Percentiles rank a stretch among this genome's conserved stretches.
Conservation (phyloP, 176 grass and related monocot genomes). For the Leersia perrieri region DNA sequence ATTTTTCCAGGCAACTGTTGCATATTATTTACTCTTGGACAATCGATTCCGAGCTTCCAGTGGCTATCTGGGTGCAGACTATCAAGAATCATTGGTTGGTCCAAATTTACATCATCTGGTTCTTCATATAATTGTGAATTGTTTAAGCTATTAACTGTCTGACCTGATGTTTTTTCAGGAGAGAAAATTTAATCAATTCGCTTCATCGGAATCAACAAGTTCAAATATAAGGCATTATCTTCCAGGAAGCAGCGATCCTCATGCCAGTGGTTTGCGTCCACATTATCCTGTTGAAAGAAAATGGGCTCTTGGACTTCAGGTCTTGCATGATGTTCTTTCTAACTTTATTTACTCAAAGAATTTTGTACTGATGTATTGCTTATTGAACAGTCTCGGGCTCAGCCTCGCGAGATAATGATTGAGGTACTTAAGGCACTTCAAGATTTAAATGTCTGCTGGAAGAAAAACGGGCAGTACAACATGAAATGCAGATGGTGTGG, state of each 20-base stretch:
- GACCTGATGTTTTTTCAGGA: constrained; percentile 35
- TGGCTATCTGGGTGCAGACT: constrained; percentile 85
- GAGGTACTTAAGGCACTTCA: constrained; percentile 89
- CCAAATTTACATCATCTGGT: background rate
- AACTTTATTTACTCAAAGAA: constrained; percentile 11
- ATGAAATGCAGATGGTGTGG: constrained; percentile 85
- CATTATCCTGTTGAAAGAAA: constrained; percentile 72
- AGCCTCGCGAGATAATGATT: constrained; percentile 91
- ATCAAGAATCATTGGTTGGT: constrained; percentile 76
- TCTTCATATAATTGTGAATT: constrained; percentile 12
- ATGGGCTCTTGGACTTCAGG: constrained; percentile 99
- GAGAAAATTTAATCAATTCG: constrained; percentile 31
- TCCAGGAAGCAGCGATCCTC: constrained; percentile 55
- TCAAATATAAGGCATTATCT: constrained; percentile 40
- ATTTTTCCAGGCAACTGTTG: constrained; percentile 79
- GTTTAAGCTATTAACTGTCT: constrained; percentile 17
- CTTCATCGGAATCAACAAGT: constrained; percentile 32
- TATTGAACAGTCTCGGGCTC: constrained; percentile 75
- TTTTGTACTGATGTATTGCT: constrained; percentile 34
- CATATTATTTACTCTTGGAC: constrained; percentile 94
- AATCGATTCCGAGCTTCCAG: constrained; percentile 80
- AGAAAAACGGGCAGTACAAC: constrained; percentile 96
- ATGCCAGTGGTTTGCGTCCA: constrained; percentile 43
- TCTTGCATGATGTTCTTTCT: constrained; percentile 33
- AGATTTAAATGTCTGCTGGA: constrained; percentile 91